Base-by-base conservation (phyloP, 208 protist species). In the Leishmania amazonensis region DNA sequence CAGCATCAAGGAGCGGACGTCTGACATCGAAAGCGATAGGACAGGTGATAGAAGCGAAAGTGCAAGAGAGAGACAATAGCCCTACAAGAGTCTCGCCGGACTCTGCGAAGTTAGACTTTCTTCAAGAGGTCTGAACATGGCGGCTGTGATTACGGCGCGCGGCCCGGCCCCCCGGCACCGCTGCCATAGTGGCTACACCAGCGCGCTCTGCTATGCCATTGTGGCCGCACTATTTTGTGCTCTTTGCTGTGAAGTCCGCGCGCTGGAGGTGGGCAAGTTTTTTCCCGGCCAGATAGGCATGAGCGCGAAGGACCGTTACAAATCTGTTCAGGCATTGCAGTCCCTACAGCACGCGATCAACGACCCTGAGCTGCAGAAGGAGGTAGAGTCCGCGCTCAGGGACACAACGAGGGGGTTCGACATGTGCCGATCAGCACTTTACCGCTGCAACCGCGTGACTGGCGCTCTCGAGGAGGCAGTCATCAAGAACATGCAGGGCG, bases 371-470 rank as follows among this genome's bases (percentile, higher is more conserved):
- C 19, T 75, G 21, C 71, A 58, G 28, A 40, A 8, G 5, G 11
- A 31, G 24, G 47, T 54, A 28, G 13, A 0, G 0, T 7, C n/a
- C 19, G 76, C 81, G 8, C 81, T 84, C 21, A 49, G 47, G 35
- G 57, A 64, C 28, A 35, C n/a, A 21, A 24, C 35, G 21, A 40
- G 6, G 1, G 76, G 76, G 24, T 84, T 84, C 31, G 40, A 54
- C 45, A 45, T 17, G 0, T 84, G 81, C 47, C 5, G 3, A 3
- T 60, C 67, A 47, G 70, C 74, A 11, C 64, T 84, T 6, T 80
- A 77, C 57, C 81, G 76, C 1, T 84, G 81, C 81, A 58, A 75
- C 47, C 15, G 9, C 28, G 76, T 21, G n/a, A 72, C 60, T 40
- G 31, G 19, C 47, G 62, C 1, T 13, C 11, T 78, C 21, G 64